Base-by-base conservation (phyloP, 164 flowering plant genomes). In the Pachysandra terminalis region DNA sequence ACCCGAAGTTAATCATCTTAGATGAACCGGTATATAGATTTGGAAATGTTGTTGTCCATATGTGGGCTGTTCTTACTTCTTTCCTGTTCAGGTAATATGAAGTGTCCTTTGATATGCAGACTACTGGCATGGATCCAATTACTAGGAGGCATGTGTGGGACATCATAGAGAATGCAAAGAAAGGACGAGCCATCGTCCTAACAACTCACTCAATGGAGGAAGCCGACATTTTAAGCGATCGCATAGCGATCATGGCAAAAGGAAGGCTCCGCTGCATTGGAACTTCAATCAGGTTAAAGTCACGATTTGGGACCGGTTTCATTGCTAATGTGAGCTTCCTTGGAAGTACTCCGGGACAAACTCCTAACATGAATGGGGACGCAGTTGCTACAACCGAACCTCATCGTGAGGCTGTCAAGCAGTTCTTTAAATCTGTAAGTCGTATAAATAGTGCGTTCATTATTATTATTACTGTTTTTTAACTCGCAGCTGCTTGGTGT, bases 151-250 rank as follows among this genome's bases (percentile, higher is more conserved):
- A 93, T 77, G 96, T 91, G 13, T 96, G 99, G 99, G 98, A 96
- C 81, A 90, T 96, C 67, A 96, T 96, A 75, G 90, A 90, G 75
- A 69, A 81, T 69, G 93, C 98, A 48, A 96, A 96, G 75, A 85
- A 76, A 81, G 99, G 97, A 0, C 84, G 97, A 21, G 90, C 92
- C 22, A 90, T 91, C 71, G 59, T 96, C 66, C 69, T 96, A 61
- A 96, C 99, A 14, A 96, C 99, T 59, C 99, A 96, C 72, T 96
- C 99, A 15, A 96, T 93, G 99, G 99, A 93, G 82, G 99, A 96
- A 84, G 99, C 99, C 52, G 99, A 93, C 74, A 84, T 96, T 63
- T 77, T 96, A 67, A 79, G 97, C 65, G 99, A 96, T 65, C 89
- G 96, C 10, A 90, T 96, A 63, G 99, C 96, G 48, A 96, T 96